phyloP scores from a whole-genome alignment of 208 protist genomes.

The Crithidia expoeki region DNA sequence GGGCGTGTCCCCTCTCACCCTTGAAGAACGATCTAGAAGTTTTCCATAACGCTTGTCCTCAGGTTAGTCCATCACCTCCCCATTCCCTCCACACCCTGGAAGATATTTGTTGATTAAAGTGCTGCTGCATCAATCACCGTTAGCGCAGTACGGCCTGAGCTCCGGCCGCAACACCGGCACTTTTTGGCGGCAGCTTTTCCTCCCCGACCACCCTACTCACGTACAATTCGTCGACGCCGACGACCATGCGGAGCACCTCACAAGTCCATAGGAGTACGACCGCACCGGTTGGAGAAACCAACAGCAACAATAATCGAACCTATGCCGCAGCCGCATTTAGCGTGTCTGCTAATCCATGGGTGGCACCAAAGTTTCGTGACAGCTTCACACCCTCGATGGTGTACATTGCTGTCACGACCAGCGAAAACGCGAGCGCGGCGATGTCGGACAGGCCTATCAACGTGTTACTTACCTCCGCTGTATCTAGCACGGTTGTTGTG shows the following conservation, averaged over 20 bases:
- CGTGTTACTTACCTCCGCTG: neutral
- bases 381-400: slow-evolving; percentile 12
- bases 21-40: neutral
- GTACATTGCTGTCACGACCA: neutral
- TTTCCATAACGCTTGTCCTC: neutral
- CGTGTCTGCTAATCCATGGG: neutral
- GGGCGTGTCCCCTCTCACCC: neutral
- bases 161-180: neutral
- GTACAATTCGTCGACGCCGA: slow-evolving; percentile 1
- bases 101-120: neutral
- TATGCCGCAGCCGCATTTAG: no score
- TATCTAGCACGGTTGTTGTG: neutral
- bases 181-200: neutral
- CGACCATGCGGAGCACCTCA: neutral
- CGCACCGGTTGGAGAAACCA: no score
- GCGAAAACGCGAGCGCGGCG: neutral
- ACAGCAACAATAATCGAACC: neutral
- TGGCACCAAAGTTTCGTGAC: slow-evolving; percentile 7
- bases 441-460: neutral
- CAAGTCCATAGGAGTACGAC: neutral
- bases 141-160: slow-evolving; percentile 15
- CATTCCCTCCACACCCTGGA: no score
- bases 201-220: slow-evolving; percentile 3
- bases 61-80: slow-evolving; percentile 4
- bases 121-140: slow-evolving; percentile 1